Conservation (phyloP, 345 rosid species). For the Brassica nigra region DNA sequence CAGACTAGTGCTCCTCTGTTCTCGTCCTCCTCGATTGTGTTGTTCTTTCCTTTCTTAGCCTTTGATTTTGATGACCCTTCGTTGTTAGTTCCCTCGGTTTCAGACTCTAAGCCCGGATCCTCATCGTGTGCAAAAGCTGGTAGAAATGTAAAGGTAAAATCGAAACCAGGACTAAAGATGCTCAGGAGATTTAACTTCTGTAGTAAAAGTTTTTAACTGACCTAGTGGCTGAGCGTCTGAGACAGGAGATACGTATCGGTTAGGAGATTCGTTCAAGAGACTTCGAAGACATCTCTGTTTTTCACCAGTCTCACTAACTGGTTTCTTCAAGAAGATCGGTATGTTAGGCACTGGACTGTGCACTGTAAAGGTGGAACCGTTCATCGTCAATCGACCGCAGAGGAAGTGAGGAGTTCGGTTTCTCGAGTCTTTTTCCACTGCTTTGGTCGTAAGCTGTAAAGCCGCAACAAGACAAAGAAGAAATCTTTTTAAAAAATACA, state of each 20-base stretch:
- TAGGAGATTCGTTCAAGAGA: conserved; percentile 45
- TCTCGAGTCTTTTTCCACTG: conserved; percentile 71
- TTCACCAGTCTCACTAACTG: conserved; percentile 42
- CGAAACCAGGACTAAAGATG: not conserved
- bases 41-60: conserved; percentile 27
- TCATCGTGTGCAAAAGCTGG: conserved; percentile 58
- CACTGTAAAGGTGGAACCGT: conserved; percentile 50
- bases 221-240: conserved; percentile 26
- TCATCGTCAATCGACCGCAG: conserved; percentile 62
- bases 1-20: conserved; percentile 34
- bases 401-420: conserved; percentile 71
- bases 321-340: conserved; percentile 58
- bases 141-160: conserved; percentile 3
- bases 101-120: conserved; percentile 48
- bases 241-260: conserved; percentile 15
- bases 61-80: conserved; percentile 37
- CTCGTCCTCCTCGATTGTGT: conserved; percentile 13
- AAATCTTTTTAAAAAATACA: not conserved
- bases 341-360: conserved; percentile 48
- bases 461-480: not conserved
- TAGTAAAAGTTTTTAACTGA: not conserved
- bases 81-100: conserved; percentile 44
- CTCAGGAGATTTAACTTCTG: not conserved
- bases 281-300: conserved; percentile 44
- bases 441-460: conserved; percentile 65